Conservation (phyloP, 1,284 basidiomycete genomes). For the Leccinum subspadiceum region DNA sequence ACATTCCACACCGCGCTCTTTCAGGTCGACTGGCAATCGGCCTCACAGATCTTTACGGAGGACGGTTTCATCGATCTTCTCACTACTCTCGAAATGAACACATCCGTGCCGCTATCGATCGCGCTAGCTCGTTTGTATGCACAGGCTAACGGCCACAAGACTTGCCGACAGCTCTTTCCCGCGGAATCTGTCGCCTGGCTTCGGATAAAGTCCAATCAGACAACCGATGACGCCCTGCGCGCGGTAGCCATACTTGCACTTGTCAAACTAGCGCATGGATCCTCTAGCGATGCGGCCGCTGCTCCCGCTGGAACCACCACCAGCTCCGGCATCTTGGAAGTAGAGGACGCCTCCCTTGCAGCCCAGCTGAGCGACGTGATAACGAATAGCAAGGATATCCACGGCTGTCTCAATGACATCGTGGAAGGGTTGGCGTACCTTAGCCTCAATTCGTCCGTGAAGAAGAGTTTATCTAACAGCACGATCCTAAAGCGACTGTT, state of each 20-base stretch:
- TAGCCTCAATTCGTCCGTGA: conserved; percentile 62
- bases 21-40: conserved; percentile 69
- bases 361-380: conserved; percentile 60
- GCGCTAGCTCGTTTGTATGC: conserved; percentile 69
- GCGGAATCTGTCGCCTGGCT: conserved; percentile 62
- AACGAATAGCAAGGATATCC: conserved; percentile 36
- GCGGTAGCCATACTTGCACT: conserved; percentile 72
- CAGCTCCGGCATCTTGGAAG: conserved; percentile 32
- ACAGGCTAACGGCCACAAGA: conserved; percentile 71
- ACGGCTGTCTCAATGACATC: conserved; percentile 53
- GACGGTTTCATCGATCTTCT: conserved; percentile 63
- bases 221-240: conserved; percentile 46
- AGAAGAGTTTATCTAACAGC: conserved; percentile 61
- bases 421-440: conserved; percentile 86
- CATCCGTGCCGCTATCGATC: conserved; percentile 45
- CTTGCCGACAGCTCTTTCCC: conserved; percentile 61
- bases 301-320: conserved; percentile 30
- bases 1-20: conserved; percentile 71
- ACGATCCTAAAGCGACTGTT: conserved; percentile 65
- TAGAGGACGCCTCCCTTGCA: conserved; percentile 49
- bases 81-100: conserved; percentile 59
- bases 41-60: conserved; percentile 56
- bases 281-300: conserved; percentile 43
- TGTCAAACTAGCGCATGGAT: conserved; percentile 71
- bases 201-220: conserved; percentile 50